These are phyloP conservation scores for Clonostachys rosea DNA, from an alignment of 2,329 filamentous ascomycete species.

Conservation along the genomic window DNA sequence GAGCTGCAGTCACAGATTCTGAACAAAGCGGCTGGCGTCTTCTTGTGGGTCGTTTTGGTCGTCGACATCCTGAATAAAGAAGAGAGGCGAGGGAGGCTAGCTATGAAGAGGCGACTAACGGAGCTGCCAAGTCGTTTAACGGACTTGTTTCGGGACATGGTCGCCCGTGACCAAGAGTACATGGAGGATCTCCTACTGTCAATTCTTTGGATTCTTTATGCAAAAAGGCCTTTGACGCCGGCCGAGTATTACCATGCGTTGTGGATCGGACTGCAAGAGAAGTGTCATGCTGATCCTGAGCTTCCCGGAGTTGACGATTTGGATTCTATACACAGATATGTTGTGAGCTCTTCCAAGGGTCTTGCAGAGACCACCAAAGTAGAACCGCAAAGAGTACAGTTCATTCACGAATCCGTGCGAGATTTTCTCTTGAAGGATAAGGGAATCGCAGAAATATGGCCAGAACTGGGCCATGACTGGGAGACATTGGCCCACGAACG, in stretches of 20 bases:
- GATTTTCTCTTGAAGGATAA: constrained; percentile 36
- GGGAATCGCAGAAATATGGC: constrained; percentile 20
- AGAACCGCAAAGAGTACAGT: constrained; percentile 32
- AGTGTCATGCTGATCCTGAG: constrained; percentile 12
- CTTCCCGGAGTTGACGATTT: constrained; percentile 1
- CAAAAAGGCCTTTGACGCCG: constrained; percentile 31
- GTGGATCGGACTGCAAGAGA: constrained; percentile 1
- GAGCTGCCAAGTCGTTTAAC: constrained; percentile 31
- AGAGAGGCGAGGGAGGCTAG: constrained; percentile 15
- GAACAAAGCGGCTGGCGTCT: constrained; percentile 25
- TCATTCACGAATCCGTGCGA: constrained; percentile 47
- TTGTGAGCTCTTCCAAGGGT: constrained; percentile 42
- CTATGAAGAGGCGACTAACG: constrained; percentile 16
- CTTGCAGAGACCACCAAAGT: constrained; percentile 35
- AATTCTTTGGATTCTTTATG: constrained; percentile 47
- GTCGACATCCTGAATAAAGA: constrained; percentile 26
- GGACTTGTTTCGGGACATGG: constrained; percentile 44
- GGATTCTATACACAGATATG: constrained; percentile 12
- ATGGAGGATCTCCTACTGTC: constrained; percentile 34
- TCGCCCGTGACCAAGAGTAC: constrained; percentile 38
- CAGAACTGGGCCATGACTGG: constrained; percentile 18
- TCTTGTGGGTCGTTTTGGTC: constrained; percentile 16
- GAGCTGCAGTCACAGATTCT: constrained; percentile 14
- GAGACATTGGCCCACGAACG: constrained; percentile 29
- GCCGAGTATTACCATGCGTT: constrained; percentile 33